These are phyloP conservation scores for Cystobasidium ongulense DNA, from an alignment of 768 basidiomycete genomes.

Conservation along the genomic window DNA sequence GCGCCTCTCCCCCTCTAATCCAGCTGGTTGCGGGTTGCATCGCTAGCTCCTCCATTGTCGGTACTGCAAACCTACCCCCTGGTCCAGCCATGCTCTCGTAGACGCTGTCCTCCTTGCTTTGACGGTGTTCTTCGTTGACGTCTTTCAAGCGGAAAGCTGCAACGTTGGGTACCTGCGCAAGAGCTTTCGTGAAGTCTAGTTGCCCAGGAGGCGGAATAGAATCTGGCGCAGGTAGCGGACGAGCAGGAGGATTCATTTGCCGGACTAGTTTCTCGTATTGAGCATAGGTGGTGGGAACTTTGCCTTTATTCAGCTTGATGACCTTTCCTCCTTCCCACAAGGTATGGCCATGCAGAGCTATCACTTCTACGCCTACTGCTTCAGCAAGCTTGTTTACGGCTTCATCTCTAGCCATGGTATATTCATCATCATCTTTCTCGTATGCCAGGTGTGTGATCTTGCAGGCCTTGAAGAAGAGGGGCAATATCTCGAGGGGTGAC, in stretches of 20 bases:
- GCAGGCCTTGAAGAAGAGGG: constrained; percentile 44
- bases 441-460: constrained; percentile 46
- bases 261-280: constrained; percentile 42
- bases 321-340: constrained; percentile 45
- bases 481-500: constrained; percentile 43
- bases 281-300: constrained; percentile 44
- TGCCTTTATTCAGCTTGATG: constrained; percentile 42
- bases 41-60: constrained; percentile 45
- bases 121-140: constrained; percentile 36
- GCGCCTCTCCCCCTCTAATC: constrained; percentile 44
- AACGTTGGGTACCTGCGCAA: neutral
- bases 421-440: constrained; percentile 41
- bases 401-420: constrained; percentile 43
- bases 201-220: constrained; percentile 43
- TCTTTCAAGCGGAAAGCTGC: constrained; percentile 14
- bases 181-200: constrained; percentile 8
- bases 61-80: constrained; percentile 43
- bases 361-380: constrained; percentile 43
- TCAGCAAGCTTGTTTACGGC: constrained; percentile 40
- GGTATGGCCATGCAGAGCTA: constrained; percentile 45
- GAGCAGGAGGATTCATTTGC: constrained; percentile 40
- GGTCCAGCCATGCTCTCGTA: constrained; percentile 44
- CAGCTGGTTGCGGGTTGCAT: constrained; percentile 40
- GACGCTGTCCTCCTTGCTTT: constrained; percentile 28
- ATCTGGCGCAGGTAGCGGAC: constrained; percentile 39